Evolutionary conservation across 2,329 filamentous ascomycete species (phyloP), one percentile per base, ranked within the genome.

Genomic region (Cytospora piceicola): DNA sequence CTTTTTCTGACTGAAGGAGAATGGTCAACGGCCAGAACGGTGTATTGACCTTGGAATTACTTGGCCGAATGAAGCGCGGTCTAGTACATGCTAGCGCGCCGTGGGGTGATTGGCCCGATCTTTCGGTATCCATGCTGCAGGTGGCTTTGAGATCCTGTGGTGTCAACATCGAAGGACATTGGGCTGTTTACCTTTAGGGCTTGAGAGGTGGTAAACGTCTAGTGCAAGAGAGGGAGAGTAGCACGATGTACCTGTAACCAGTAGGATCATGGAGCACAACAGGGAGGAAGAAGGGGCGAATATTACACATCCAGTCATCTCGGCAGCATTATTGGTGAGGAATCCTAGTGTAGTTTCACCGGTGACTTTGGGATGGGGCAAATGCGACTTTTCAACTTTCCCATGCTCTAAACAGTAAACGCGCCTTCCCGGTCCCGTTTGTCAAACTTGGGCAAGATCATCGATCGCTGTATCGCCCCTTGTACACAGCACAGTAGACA

Each of bases 381-480:
- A 24, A 67, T 67, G 66, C 66, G 52, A 65, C 55, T 59, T 67
- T 65, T 52, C 36, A 51, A 67, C 58, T 58, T 65, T 67, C 58
- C 66, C 66, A 67, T 67, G 24, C 36, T 65, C 34, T 58, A 39
- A 61, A 63, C 34, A 49, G 27, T 58, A 39, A 61, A 63, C 34
- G 55, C 36, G 46, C 49, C 39, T 63, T 51, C 39, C 52, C 61
- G 55, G 65, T 49, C 52, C 61, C 32, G 42, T 57, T 49, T 22
- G 22, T 30, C 34, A n/a, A 30, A 55, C 24, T 52, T 24, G 4
- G 62, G 29, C 59, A 58, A 54, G 62, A 58, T 51, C 32, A 39
- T 54, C 56, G 60, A 63, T 63, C 60, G 29, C 22, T 39, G 56
- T 62, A 20, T 55, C 60, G 52, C n/a, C 22, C 46, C 46, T 49